Percentiles rank a stretch among this genome's conserved stretches.
phyloP scores from a whole-genome alignment of 83 land plant genomes.

The Picea abies region DNA sequence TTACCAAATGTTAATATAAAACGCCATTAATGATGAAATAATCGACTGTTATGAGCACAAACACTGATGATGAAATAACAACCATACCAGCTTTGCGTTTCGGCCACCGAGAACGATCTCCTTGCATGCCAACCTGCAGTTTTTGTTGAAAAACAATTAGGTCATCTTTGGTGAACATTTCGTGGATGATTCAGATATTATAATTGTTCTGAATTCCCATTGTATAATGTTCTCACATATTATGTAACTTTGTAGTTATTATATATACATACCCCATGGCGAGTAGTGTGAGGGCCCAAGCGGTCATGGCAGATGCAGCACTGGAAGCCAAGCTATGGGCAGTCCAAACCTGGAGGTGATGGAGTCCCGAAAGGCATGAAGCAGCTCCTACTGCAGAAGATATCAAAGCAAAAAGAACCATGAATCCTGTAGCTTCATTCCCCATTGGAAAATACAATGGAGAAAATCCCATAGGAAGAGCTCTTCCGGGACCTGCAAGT shows the following conservation, averaged over 20 bases:
- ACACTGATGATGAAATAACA: no score
- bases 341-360: constrained; percentile 46
- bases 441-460: constrained; percentile 65
- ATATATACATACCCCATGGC: constrained; percentile 55
- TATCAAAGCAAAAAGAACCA: constrained; percentile 54
- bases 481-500: constrained; percentile 44
- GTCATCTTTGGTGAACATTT: no score
- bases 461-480: constrained; percentile 57
- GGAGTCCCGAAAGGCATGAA: constrained; percentile 41
- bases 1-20: background rate
- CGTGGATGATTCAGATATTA: no score
- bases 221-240: no score
- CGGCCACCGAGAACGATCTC: constrained; percentile 2
- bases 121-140: constrained; percentile 28
- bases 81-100: background rate
- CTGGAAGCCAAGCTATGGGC: constrained; percentile 41
- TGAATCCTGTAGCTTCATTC: constrained; percentile 75
- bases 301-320: constrained; percentile 44
- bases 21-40: no score
- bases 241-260: no score
- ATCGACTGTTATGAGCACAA: no score
- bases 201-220: no score
- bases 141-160: no score
- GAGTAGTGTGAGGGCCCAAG: constrained; percentile 66
- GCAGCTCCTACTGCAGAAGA: constrained; percentile 67